These are phyloP conservation scores for Helianthus tuberosus DNA, from an alignment of 129 eudicot genomes.

Conservation along the genomic window DNA sequence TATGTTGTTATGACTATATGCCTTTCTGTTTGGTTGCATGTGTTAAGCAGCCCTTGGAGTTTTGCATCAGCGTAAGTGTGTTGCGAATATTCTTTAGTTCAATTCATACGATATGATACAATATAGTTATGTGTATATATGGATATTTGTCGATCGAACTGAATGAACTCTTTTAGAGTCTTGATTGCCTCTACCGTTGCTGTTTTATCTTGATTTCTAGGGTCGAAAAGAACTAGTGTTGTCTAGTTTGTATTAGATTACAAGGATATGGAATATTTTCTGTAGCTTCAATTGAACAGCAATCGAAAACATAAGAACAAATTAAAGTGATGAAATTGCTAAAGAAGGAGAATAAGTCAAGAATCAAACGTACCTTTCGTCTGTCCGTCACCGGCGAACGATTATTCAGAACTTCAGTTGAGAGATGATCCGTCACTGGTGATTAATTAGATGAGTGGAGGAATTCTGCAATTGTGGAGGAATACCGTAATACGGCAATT, in stretches of 20 bases:
- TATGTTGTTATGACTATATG: constrained; percentile 68
- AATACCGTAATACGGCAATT: too few species aligned
- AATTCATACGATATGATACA: constrained; percentile 26
- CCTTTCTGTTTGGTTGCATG: constrained; percentile 75
- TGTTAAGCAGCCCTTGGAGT: constrained; percentile 70
- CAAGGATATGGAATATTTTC: neutral
- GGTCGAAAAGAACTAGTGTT: neutral
- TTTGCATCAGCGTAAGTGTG: constrained; percentile 48
- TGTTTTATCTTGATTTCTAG: neutral
- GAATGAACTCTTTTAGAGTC: constrained; percentile 26
- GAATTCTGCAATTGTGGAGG: too few species aligned
- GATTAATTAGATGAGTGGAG: too few species aligned
- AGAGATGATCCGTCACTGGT: too few species aligned
- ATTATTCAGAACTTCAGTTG: too few species aligned
- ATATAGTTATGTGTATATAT: constrained; percentile 39
- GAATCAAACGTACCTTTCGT: too few species aligned
- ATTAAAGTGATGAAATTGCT: too few species aligned
- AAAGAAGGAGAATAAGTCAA: too few species aligned
- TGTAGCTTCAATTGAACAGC: neutral
- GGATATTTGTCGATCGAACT: constrained; percentile 27
- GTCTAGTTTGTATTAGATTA: constrained; percentile 20
- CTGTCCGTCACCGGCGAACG: too few species aligned
- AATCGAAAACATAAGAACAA: too few species aligned
- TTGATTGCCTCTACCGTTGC: constrained; percentile 15
- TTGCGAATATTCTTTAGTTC: constrained; percentile 23